These are phyloP conservation scores for Scedosporium boydii DNA, from an alignment of 2,329 filamentous ascomycete species.

Conservation along the genomic window DNA sequence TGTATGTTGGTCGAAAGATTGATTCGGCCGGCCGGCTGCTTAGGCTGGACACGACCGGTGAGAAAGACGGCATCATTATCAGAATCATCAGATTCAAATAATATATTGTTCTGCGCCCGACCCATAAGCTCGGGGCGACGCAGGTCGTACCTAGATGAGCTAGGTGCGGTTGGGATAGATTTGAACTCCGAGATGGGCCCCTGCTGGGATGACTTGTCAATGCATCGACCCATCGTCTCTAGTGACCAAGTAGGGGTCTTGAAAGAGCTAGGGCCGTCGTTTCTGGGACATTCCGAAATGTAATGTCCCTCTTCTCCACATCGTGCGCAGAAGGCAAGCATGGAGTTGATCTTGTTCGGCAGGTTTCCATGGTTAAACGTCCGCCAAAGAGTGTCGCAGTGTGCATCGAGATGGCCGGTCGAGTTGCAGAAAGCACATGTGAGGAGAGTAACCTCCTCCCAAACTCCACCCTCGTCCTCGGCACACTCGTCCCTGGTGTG, in stretches of 20 bases:
- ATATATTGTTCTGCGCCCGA: neutral
- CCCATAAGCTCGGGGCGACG: constrained; percentile 4
- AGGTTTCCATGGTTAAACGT: constrained; percentile 27
- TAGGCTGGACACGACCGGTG: constrained; percentile 1
- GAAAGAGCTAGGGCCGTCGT: neutral
- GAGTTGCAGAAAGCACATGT: constrained; percentile 53
- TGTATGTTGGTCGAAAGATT: constrained; percentile 4
- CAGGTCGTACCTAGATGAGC: neutral
- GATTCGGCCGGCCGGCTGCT: constrained; percentile 1
- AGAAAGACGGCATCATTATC: constrained; percentile 2
- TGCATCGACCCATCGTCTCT: constrained; percentile 33
- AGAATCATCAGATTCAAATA: constrained; percentile 4
- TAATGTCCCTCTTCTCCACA: constrained; percentile 49
- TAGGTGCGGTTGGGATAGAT: neutral
- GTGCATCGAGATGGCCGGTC: constrained; percentile 45
- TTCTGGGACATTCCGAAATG: constrained; percentile 40
- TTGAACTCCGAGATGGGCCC: constrained; percentile 1
- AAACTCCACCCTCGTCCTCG: constrained; percentile 32
- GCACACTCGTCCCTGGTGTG: constrained; percentile 44
- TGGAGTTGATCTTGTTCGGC: constrained; percentile 33
- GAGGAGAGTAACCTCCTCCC: constrained; percentile 15
- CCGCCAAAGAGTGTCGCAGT: constrained; percentile 53
- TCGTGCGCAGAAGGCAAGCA: constrained; percentile 44
- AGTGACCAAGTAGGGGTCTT: constrained; percentile 41
- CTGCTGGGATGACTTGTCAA: neutral